phyloP scores from a whole-genome alignment of 192 early-diverging fungal genomes.

The Backusella liffmaniae region DNA sequence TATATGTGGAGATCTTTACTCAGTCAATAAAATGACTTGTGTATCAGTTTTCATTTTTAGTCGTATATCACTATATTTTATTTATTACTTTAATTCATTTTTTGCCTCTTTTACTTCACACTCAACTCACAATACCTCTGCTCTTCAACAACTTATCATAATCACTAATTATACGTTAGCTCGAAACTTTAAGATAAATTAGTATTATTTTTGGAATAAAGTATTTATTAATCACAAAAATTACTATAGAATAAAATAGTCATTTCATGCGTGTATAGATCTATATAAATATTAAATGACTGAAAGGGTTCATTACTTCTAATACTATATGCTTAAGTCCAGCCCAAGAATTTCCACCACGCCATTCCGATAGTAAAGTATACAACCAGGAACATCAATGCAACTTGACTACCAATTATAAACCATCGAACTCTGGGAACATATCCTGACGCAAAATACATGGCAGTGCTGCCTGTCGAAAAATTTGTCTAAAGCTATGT shows the following conservation, averaged over 20 bases:
- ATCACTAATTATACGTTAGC: not conserved
- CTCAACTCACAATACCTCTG: not conserved
- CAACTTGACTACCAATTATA: constrained; percentile 49
- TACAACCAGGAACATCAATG: constrained; percentile 49
- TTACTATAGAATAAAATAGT: not conserved
- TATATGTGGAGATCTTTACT: no score
- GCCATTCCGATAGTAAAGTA: constrained; percentile 61
- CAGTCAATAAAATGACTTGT: no score
- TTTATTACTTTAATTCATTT: not conserved
- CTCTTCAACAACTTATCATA: not conserved
- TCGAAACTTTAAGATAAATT: not conserved
- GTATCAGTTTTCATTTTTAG: no score
- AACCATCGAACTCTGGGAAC: constrained; percentile 63
- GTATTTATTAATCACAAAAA: not conserved
- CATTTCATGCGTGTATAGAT: not conserved
- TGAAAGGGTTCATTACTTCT: not conserved
- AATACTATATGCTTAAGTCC: constrained; percentile 35
- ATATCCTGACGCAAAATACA: constrained; percentile 61
- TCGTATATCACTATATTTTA: no score
- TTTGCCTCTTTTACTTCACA: not conserved
- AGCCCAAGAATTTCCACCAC: constrained; percentile 74
- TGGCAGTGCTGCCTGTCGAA: constrained; percentile 47
- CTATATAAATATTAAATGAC: not conserved
- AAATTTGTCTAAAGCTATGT: constrained; percentile 31
- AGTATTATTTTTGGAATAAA: not conserved